A percentile compares a stretch with the other conserved stretches of the same genome.
These are phyloP conservation scores for Backusella sp. DNA, from an alignment of 192 early-diverging fungal species.

Conservation along the genomic window DNA sequence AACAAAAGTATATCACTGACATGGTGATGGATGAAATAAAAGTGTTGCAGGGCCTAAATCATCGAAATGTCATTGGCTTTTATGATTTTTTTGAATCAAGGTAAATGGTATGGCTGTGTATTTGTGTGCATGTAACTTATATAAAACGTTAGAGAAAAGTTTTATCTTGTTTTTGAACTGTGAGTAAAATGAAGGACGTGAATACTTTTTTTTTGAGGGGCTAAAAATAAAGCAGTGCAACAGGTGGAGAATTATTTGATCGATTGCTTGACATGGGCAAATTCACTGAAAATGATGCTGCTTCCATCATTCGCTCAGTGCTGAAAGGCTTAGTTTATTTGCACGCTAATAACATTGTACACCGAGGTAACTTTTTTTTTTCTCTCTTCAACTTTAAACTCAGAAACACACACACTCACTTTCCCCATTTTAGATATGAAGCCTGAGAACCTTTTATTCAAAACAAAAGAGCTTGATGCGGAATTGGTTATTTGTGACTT, in stretches of 20 bases:
- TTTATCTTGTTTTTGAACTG: slow-evolving; percentile 76
- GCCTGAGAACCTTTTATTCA: slow-evolving; percentile 88
- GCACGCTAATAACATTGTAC: slow-evolving; percentile 84
- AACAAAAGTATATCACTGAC: slow-evolving; percentile 72
- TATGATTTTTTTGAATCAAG: slow-evolving; percentile 67
- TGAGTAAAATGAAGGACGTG: slow-evolving; percentile 24
- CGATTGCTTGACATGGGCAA: slow-evolving; percentile 72
- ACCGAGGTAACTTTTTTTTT: slow-evolving; percentile 54
- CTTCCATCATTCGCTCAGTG: slow-evolving; percentile 68
- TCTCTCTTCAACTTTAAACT: not conserved
- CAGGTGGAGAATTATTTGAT: slow-evolving; percentile 89
- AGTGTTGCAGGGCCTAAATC: slow-evolving; percentile 77
- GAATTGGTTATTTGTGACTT: slow-evolving; percentile 87
- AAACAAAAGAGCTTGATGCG: slow-evolving; percentile 52
- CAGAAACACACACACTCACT: not conserved
- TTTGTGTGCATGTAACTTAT: not conserved
- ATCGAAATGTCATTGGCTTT: slow-evolving; percentile 87
- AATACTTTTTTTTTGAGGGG: not conserved
- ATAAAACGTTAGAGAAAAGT: slow-evolving; percentile 55
- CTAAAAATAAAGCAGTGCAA: slow-evolving; percentile 39
- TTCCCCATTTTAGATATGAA: slow-evolving; percentile 57
- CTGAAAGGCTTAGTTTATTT: slow-evolving; percentile 80
- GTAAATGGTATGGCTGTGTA: not conserved
- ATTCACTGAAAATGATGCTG: slow-evolving; percentile 85
- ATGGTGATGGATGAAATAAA: slow-evolving; percentile 94